Conservation (phyloP, 2,329 filamentous ascomycete species). For the Teratosphaeriaceae sp. region DNA sequence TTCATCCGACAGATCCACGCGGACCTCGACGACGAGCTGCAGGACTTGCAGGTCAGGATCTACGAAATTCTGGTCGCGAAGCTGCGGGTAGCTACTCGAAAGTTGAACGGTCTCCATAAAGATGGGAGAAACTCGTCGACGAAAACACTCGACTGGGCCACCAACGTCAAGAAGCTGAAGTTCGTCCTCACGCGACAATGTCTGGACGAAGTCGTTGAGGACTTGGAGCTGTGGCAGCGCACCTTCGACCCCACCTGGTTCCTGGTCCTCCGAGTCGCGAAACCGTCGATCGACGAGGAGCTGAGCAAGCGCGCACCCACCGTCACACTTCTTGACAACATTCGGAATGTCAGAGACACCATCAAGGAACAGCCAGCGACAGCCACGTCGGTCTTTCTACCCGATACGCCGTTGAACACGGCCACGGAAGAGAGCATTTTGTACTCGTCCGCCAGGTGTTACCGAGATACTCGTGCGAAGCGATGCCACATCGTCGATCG, state of each 20-base stretch:
- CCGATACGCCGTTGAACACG: neutral
- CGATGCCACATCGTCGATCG: neutral
- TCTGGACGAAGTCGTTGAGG: constrained; percentile 20
- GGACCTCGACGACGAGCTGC: constrained; percentile 16
- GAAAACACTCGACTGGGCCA: too few species aligned
- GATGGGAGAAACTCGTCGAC: constrained; percentile 5
- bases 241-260: constrained; percentile 30
- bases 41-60: constrained; percentile 15
- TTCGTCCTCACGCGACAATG: neutral
- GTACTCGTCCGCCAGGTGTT: neutral
- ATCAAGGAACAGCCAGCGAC: neutral
- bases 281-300: constrained; percentile 1
- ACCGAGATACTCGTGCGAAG: neutral
- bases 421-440: neutral
- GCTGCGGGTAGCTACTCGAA: constrained; percentile 8
- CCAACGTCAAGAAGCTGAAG: neutral
- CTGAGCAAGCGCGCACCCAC: neutral
- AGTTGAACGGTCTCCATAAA: constrained; percentile 7
- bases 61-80: constrained; percentile 14
- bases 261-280: constrained; percentile 22
- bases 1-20: constrained; percentile 16
- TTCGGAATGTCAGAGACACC: neutral
- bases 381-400: neutral
- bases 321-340: neutral
- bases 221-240: constrained; percentile 28